Evolutionary conservation across 2,329 filamentous ascomycete genomes (phyloP).

Genomic region (Corynespora cassiicola): DNA sequence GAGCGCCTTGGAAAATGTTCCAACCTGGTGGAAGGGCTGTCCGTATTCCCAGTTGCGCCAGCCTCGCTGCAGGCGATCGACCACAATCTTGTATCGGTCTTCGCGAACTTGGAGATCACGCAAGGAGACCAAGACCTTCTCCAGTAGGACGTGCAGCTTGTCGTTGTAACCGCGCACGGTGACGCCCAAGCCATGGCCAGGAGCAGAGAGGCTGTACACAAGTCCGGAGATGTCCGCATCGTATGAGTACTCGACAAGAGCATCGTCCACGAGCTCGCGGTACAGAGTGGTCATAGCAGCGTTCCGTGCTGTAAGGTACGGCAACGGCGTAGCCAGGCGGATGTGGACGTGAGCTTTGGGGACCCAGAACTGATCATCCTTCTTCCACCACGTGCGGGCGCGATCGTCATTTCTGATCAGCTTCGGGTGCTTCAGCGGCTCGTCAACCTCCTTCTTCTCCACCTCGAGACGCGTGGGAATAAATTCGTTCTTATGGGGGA

Average conservation of each 20-base stretch:
- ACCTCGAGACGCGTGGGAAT: constrained; percentile 93
- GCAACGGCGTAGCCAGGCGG: constrained; percentile 78
- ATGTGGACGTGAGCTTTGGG: constrained; percentile 90
- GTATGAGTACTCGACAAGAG: constrained; percentile 91
- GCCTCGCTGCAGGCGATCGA: constrained; percentile 77
- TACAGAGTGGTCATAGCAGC: constrained; percentile 80
- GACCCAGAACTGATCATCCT: constrained; percentile 98
- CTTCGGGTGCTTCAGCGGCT: constrained; percentile 75
- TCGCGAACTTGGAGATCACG: constrained; percentile 81
- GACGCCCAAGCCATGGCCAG: constrained; percentile 76
- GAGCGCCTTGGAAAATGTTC: constrained; percentile 82
- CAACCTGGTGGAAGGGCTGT: constrained; percentile 88
- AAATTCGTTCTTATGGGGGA: constrained; percentile 94
- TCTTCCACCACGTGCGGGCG: constrained; percentile 93
- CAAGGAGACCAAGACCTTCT: constrained; percentile 86
- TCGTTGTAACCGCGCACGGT: constrained; percentile 93
- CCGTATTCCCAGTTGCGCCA: constrained; percentile 88
- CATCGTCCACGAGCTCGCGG: constrained; percentile 85
- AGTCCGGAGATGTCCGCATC: constrained; percentile 93
- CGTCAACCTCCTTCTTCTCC: constrained; percentile 87
- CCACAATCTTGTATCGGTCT: constrained; percentile 91
- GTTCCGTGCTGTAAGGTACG: constrained; percentile 80
- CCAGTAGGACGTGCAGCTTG: constrained; percentile 87
- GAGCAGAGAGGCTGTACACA: constrained; percentile 78
- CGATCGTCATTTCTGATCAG: constrained; percentile 84